phyloP scores from a whole-genome alignment of 495 filamentous ascomycete species.

The Alectoria sarmentosa region DNA sequence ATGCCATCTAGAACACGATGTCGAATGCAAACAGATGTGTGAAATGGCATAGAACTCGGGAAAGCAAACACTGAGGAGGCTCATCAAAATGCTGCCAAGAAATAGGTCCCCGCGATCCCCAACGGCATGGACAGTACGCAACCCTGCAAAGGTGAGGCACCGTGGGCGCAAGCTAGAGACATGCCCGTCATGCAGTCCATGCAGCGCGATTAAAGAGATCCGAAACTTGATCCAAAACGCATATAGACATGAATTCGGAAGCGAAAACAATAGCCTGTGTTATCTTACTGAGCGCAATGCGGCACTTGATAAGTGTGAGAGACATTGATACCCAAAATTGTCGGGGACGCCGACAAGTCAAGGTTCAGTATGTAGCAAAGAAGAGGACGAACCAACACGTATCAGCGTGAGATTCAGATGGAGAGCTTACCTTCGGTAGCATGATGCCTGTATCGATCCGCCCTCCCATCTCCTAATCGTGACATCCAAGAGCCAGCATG shows the following conservation, averaged over 20 bases:
- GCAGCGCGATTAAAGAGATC: background rate
- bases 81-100: background rate
- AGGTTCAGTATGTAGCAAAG: background rate
- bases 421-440: conserved; percentile 10
- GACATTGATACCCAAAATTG: background rate
- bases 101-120: background rate
- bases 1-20: background rate
- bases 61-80: background rate
- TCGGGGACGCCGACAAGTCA: background rate
- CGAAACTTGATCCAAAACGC: background rate
- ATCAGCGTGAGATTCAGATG: background rate
- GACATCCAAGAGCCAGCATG: conserved; percentile 4
- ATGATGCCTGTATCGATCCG: conserved; percentile 13
- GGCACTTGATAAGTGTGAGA: background rate
- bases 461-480: conserved; percentile 9
- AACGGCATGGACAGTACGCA: background rate
- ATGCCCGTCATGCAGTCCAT: background rate
- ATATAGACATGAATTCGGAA: background rate
- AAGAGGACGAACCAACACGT: background rate
- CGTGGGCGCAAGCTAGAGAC: background rate
- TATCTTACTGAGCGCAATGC: background rate
- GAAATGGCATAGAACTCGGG: background rate
- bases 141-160: background rate
- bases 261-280: background rate
- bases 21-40: background rate